phyloP scores from a whole-genome alignment of 225 moss, liverwort and hornwort genomes.

The Antitrichia curtipendula region DNA sequence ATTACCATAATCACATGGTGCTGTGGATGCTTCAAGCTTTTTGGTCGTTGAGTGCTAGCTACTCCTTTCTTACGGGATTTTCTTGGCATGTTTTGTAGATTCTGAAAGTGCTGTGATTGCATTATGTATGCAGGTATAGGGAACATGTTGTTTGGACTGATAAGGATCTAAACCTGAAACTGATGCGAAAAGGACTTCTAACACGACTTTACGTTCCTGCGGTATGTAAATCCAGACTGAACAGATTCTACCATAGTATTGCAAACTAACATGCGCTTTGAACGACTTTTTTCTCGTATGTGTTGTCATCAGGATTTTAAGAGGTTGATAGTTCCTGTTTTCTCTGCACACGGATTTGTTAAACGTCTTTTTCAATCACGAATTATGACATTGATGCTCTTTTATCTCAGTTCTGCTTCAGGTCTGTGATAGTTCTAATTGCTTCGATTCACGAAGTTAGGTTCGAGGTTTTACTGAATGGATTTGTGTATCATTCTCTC shows the following conservation, averaged over 20 bases:
- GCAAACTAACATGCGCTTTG: background rate
- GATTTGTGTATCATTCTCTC: background rate
- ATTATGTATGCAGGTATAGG: constrained; percentile 57
- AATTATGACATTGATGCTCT: background rate
- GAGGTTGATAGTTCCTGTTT: background rate
- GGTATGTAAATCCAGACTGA: constrained; percentile 18
- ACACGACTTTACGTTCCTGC: constrained; percentile 85
- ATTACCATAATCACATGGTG: background rate
- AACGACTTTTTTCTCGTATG: background rate
- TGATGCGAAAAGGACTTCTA: constrained; percentile 90
- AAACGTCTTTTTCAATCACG: background rate
- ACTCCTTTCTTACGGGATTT: background rate
- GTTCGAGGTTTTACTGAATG: background rate
- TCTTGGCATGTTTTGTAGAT: background rate
- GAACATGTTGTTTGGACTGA: constrained; percentile 98
- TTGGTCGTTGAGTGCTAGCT: background rate
- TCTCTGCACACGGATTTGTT: background rate
- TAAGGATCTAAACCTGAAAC: constrained; percentile 77
- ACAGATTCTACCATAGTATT: background rate
- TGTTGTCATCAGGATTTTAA: background rate
- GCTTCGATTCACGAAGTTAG: background rate
- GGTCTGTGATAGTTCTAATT: background rate
- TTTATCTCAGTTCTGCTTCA: background rate
- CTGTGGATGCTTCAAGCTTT: background rate
- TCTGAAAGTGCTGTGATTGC: background rate